Evolutionary conservation across 2,329 filamentous ascomycete genomes (phyloP).

Genomic region (Lecanicillium sp.): DNA sequence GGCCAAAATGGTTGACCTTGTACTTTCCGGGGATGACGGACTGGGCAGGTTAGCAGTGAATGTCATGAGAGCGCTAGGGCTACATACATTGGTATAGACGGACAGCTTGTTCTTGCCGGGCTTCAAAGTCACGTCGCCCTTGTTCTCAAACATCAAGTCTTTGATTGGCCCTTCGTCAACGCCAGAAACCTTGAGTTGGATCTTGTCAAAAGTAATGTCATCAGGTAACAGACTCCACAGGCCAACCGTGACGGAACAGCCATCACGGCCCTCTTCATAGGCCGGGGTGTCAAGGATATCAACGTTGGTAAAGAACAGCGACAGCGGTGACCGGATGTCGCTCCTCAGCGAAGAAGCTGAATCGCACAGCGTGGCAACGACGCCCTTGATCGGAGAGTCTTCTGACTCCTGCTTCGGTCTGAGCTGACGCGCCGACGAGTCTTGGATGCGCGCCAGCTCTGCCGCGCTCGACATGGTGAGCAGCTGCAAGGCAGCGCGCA

Average conservation of each 20-base stretch:
- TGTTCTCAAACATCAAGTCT: slow-evolving; percentile 43
- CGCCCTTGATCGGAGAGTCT: slow-evolving; percentile 37
- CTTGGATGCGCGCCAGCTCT: slow-evolving; percentile 43
- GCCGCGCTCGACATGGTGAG: slow-evolving; percentile 59
- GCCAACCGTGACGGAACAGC: slow-evolving; percentile 63
- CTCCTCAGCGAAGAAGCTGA: slow-evolving; percentile 41
- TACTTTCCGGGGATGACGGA: slow-evolving; percentile 66
- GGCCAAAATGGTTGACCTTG: slow-evolving; percentile 63
- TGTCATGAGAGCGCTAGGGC: background rate
- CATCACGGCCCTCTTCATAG: slow-evolving; percentile 67
- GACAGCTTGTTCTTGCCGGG: slow-evolving; percentile 43
- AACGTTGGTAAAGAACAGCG: slow-evolving; percentile 67
- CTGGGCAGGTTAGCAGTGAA: slow-evolving; percentile 34
- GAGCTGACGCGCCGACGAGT: slow-evolving; percentile 24
- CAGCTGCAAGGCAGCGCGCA: slow-evolving; percentile 67
- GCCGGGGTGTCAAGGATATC: slow-evolving; percentile 60
- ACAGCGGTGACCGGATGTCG: slow-evolving; percentile 62
- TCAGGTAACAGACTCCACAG: slow-evolving; percentile 69
- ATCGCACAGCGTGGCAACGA: slow-evolving; percentile 41
- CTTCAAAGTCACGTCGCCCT: slow-evolving; percentile 27
- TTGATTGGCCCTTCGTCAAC: slow-evolving; percentile 48
- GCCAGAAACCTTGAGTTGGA: slow-evolving; percentile 58
- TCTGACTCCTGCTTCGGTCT: slow-evolving; percentile 23
- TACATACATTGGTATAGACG: slow-evolving; percentile 32
- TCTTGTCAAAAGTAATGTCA: slow-evolving; percentile 58